Base-by-base conservation (phyloP, 257 asterid genomes). In the Fraxinus anomala region DNA sequence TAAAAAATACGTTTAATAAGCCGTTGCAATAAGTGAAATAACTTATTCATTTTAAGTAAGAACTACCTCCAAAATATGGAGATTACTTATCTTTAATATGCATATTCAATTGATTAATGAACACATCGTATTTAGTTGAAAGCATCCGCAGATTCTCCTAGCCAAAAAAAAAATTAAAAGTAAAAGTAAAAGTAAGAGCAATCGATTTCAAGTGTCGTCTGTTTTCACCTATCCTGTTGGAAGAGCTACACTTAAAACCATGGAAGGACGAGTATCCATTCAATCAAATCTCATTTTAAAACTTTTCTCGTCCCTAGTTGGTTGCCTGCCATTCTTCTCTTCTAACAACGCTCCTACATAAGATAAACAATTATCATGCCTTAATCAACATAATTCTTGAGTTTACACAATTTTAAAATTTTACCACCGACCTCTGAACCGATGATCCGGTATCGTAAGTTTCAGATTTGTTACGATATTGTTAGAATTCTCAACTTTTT, bases 391-490 rank as follows among this genome's bases (percentile, higher is more conserved):
- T 68, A 21, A 17, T 2, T 9, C 23, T 42, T 28, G 21, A 13
- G 37, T 19, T 71, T 44, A 40, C n/a, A 33, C 17, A 30, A 42
- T 24, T 1, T 16, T 11, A 70, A 31, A 3, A 7, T 24, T 34
- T 36, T 68, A 77, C 12, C 42, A 37, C 78, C 49, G 37, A 74
- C 84, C 81, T 74, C 21, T 42, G 54, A 70, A 61, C n/a, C 31
- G 33, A 30, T 24, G 85, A 75, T 56, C 85, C 47, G 78, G 80
- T 26, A 56, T 36, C 68, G 56, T 76, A 33, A 84, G 83, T 51
- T 84, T 82, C 78, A 81, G 63, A 11, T 81, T 78, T 40, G 82
- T 78, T 68, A 23, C 80, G 17, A 61, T 17, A 8, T 68, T 74
- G 5, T 59, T 28, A 47, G 23, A 34, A 31, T 21, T 49, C 1